Evolutionary conservation across 2,329 filamentous ascomycete genomes (phyloP).

Genomic region (Geoglossum cookeanum): DNA sequence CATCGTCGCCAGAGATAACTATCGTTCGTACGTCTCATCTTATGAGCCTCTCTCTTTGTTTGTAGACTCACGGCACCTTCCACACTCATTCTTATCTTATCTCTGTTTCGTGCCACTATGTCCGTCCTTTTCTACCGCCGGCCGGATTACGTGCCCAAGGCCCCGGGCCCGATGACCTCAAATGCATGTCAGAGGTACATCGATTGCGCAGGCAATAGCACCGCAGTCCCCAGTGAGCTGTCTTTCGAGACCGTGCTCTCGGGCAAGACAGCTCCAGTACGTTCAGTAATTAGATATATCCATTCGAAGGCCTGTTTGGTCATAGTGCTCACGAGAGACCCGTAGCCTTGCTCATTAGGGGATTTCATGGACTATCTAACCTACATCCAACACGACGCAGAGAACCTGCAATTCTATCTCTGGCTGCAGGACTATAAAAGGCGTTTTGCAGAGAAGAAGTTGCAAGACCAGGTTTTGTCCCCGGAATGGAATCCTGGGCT

Average conservation of each 20-base stretch:
- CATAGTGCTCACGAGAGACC: background rate
- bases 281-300: background rate
- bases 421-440: conserved; percentile 9
- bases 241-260: conserved; percentile 11
- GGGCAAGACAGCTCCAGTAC: conserved; percentile 9
- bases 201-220: conserved; percentile 7
- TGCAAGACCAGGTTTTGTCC: conserved; percentile 18
- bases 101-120: conserved; percentile 7
- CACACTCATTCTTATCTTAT: background rate
- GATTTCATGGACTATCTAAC: conserved; percentile 12
- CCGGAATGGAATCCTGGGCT: conserved; percentile 13
- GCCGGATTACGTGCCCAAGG: conserved; percentile 13
- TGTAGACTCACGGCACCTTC: background rate
- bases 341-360: conserved; percentile 9
- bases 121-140: conserved; percentile 16
- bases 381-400: conserved; percentile 12
- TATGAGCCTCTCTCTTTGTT: background rate
- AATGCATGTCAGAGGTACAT: conserved; percentile 6
- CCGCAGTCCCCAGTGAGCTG: conserved; percentile 10
- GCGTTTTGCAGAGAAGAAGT: conserved; percentile 10
- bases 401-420: conserved; percentile 15
- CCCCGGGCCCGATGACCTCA: conserved; percentile 11
- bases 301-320: background rate
- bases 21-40: background rate
- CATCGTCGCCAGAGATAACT: background rate